Evolutionary conservation across 768 basidiomycete genomes (phyloP), one percentile per base, ranked within the genome.

Genomic region (Lactarius akahatsu): DNA sequence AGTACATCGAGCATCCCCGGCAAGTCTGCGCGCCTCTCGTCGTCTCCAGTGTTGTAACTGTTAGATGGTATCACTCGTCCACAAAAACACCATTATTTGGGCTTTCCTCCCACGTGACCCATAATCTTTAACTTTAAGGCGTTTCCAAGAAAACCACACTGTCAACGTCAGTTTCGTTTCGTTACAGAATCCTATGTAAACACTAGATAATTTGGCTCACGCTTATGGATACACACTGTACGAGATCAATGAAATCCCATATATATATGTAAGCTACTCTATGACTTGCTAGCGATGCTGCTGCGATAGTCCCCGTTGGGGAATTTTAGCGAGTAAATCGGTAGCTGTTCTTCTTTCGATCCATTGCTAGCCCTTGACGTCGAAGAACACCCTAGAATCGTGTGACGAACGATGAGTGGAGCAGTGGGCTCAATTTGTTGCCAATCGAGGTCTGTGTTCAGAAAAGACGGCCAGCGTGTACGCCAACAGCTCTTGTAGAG

Each of bases 11-110:
- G 36, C 43, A 45, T 45, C n/a, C 32, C 52, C 18, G 57, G 55
- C 36, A 40, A 69, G 38, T 66, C 64, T 47, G 52, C 62, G 9
- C 36, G 78, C 64, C 78, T 81, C n/a, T 75, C 80, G 0, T 71
- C 75, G 28, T 72, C 76, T 38, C 71, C 75, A 9, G 69, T 77
- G 18, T 73, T 74, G 38, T 71, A 73, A n/a, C 65, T 78, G 57
- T 69, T 66, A 59, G 69, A 47, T 58, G 52, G 59, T 65, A 50
- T 32, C 23, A 9, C 57, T 30, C 50, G 68, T n/a, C 34, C 67
- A 40, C 68, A 74, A 10, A 75, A 73, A 40, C 76, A 74, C 1
- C 72, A 77, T 61, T 71, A 73, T 41, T 73, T 76, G 54, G 77
- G 72, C 63, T 74, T 72, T 69, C 75, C 76, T 18, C 76, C 74